phyloP scores from a whole-genome alignment of 495 filamentous ascomycete species.

The Articulospora tetracladia region DNA sequence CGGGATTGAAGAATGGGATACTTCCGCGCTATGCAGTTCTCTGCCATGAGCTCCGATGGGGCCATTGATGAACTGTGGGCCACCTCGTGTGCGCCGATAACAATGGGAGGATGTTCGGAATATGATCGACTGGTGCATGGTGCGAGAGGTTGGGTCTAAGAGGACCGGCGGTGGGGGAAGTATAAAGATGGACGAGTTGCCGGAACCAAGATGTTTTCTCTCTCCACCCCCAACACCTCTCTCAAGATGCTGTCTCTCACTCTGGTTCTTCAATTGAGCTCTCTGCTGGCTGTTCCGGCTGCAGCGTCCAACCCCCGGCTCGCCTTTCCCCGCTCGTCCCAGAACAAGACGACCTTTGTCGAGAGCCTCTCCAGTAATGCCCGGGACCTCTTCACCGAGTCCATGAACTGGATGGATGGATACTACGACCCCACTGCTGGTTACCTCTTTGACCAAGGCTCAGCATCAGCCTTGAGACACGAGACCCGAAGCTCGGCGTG shows the following conservation, averaged over 20 bases:
- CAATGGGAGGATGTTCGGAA: neutral
- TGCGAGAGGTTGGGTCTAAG: neutral
- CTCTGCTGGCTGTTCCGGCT: slow-evolving; percentile 8
- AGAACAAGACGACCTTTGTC: slow-evolving; percentile 18
- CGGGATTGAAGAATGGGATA: neutral
- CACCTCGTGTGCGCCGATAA: no score
- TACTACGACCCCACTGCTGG: slow-evolving; percentile 27
- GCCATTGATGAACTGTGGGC: neutral
- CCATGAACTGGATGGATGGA: slow-evolving; percentile 28
- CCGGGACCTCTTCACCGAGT: slow-evolving; percentile 26
- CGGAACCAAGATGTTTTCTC: neutral
- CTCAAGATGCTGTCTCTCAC: slow-evolving; percentile 6
- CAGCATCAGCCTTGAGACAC: slow-evolving; percentile 24
- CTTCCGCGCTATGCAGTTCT: neutral
- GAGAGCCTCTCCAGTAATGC: slow-evolving; percentile 6
- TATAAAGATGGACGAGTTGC: neutral
- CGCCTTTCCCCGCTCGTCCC: neutral
- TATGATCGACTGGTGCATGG: neutral
- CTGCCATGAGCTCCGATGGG: neutral
- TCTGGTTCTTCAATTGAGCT: slow-evolving; percentile 1
- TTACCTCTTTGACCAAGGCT: slow-evolving; percentile 13
- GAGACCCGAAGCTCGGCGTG: slow-evolving; percentile 35
- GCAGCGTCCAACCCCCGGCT: neutral
- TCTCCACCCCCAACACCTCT: neutral
- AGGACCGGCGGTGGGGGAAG: neutral